Evolutionary conservation across 1,284 basidiomycete species (phyloP).

Genomic region (Moesziomyces globuligerus): DNA sequence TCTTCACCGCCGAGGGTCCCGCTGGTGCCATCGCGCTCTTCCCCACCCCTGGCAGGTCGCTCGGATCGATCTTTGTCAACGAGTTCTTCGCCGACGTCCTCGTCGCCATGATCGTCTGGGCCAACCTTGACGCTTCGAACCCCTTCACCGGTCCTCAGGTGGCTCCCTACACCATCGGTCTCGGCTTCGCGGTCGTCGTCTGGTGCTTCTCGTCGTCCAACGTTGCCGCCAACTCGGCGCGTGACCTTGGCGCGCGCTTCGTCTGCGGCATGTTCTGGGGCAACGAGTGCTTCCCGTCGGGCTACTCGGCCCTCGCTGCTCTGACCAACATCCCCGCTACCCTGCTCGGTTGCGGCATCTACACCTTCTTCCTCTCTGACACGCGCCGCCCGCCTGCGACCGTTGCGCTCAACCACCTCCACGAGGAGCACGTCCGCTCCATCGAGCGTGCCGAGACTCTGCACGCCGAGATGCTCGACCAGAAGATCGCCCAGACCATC

Average conservation of each 20-base stretch:
- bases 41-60: slow-evolving; percentile 45
- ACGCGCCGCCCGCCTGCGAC: slow-evolving; percentile 48
- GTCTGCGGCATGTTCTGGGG: slow-evolving; percentile 56
- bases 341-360: slow-evolving; percentile 45
- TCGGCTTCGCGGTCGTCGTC: slow-evolving; percentile 51
- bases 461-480: slow-evolving; percentile 54
- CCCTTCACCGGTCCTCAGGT: slow-evolving; percentile 48
- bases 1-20: slow-evolving; percentile 54
- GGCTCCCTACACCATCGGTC: slow-evolving; percentile 56
- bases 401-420: slow-evolving; percentile 41
- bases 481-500: slow-evolving; percentile 45
- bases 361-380: slow-evolving; percentile 60
- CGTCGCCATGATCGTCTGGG: slow-evolving; percentile 56
- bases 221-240: slow-evolving; percentile 55
- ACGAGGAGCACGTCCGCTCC: slow-evolving; percentile 36
- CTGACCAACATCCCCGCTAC: slow-evolving; percentile 58
- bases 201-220: slow-evolving; percentile 54
- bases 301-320: slow-evolving; percentile 52
- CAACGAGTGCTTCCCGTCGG: slow-evolving; percentile 49
- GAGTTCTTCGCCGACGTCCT: slow-evolving; percentile 55
- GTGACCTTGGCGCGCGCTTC: slow-evolving; percentile 52
- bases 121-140: slow-evolving; percentile 55
- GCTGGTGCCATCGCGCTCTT: slow-evolving; percentile 56
- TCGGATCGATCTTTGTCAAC: slow-evolving; percentile 52
- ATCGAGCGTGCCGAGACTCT: slow-evolving; percentile 35